Evolutionary conservation across 805 yeast species (phyloP), one percentile per base, ranked within the genome.

Genomic region (Pichia nakasei): DNA sequence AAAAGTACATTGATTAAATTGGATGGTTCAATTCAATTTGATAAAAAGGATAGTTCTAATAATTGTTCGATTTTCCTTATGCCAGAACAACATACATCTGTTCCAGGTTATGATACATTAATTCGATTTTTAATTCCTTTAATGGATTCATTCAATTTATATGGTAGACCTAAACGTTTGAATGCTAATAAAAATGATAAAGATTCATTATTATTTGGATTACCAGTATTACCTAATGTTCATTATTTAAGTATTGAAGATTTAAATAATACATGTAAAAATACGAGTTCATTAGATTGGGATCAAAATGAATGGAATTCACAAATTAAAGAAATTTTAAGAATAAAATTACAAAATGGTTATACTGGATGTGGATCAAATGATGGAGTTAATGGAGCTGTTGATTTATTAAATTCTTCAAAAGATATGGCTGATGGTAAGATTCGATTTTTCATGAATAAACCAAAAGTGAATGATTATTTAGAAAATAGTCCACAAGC

Each of bases 31-130:
- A 85, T 89, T 27, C 65, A 70, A 43, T 82, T 82, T 51, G 73
- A 74, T 43, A 68, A 69, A 45, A 66, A 69, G 33, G 73, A 71
- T 17, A 60, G 64, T 0, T 72, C 79, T 12, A 73, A 73, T 48
- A 79, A 75, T 43, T 75, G 81, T 18, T 69, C 80, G 4, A 73
- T 86, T 41, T 86, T 85, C 59, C 61, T 86, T 55, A 85, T 87
- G 93, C 95, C 95, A 11, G 84, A 79, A 47, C 68, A 74, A 45
- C 95, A 85, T 56, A 85, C 89, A 7, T 84, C 91, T 9, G 94
- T 87, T 18, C 78, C 78, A 5, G 89, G 89, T 20, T 79, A 76
- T 52, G 95, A 86, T 61, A 86, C 91, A n/a, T 70, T 86, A 65
- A 82, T 86, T 45, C 69, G 96, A 51, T 84, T 82, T 57, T 66